Conservation (phyloP, 345 rosid species). For the Aquilaria sinensis region DNA sequence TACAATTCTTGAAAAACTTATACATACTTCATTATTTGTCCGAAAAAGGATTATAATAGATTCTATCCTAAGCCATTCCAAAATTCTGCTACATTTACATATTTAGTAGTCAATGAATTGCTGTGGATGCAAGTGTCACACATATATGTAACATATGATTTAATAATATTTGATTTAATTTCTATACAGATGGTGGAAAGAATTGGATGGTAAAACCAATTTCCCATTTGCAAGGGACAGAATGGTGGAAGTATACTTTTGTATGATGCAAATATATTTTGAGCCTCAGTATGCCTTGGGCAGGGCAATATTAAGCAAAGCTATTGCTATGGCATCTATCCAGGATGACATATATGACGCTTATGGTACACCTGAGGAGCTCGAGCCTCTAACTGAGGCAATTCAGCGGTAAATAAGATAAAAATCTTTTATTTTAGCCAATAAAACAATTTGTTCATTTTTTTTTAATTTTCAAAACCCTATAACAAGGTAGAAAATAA, state of each 20-base stretch:
- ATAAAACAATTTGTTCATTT: neutral
- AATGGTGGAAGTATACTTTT: slow-evolving; percentile 32
- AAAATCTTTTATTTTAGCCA: neutral
- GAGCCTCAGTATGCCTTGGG: slow-evolving; percentile 24
- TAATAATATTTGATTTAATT: neutral
- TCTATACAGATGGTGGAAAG: slow-evolving; percentile 36
- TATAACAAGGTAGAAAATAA: no score
- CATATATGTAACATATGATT: neutral
- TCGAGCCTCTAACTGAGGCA: slow-evolving; percentile 24
- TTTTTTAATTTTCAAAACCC: neutral
- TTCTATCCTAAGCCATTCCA: slow-evolving; percentile 2
- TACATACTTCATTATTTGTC: no score
- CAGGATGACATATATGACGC: slow-evolving; percentile 38
- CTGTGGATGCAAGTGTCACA: neutral
- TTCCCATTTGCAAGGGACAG: slow-evolving; percentile 33
- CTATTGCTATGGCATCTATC: slow-evolving; percentile 12
- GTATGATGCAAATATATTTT: slow-evolving; percentile 19
- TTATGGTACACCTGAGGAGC: slow-evolving; percentile 39
- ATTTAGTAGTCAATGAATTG: neutral
- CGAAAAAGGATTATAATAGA: no score
- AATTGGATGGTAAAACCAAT: slow-evolving; percentile 17
- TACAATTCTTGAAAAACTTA: no score
- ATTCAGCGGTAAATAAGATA: slow-evolving; percentile 24
- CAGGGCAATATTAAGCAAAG: slow-evolving; percentile 23
- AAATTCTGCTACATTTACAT: neutral